Base-by-base conservation (phyloP, 1,139 yeast genomes). In the Zygosaccharomyces sapae region DNA sequence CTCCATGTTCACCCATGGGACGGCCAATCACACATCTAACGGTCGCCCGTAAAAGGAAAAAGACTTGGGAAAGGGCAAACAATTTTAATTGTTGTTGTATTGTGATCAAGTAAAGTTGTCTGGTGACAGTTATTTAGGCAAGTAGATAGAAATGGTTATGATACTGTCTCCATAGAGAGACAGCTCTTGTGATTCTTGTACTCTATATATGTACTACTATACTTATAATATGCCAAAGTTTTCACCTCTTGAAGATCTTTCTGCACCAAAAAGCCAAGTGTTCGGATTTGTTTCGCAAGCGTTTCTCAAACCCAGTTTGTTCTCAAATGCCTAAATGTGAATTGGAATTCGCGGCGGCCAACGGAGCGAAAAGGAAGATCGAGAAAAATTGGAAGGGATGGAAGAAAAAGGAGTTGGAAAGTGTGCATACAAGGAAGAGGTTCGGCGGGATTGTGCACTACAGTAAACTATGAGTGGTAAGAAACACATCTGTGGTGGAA, bases 11-110 rank as follows among this genome's bases (percentile, higher is more conserved):
- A 37, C 29, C 24, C 40, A 37, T 34, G 37, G 37, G 37, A 34
- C 37, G 37, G 37, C 19, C 25, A 25, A 34, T 25, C 20, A n/a
- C 20, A n/a, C 37, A 22, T 19, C 13, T 12, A 34, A 34, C 40
- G 40, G 30, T 37, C 40, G 40, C 40, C 40, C 40, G 40, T 37
- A 24, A 22, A 37, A 37, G 40, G 25, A 37, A 36, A 37, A 37
- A 37, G 40, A 20, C 40, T 30, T 37, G 24, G n/a, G 31, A 27
- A 27, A 27, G 31, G 40, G 40, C 40, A 19, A 37, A 37, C 29
- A 37, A 24, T 37, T 37, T 37, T 37, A 27, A 27, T 27, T 10
- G 31, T 27, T 12, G 31, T 27, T 27, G 12, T 27, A 12, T 27
- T 27, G 31, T 27, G 37, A 34, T 34, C 37, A 34, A 34, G 37